Base-by-base conservation (phyloP, 805 yeast genomes). In the Metschnikowia matae region DNA sequence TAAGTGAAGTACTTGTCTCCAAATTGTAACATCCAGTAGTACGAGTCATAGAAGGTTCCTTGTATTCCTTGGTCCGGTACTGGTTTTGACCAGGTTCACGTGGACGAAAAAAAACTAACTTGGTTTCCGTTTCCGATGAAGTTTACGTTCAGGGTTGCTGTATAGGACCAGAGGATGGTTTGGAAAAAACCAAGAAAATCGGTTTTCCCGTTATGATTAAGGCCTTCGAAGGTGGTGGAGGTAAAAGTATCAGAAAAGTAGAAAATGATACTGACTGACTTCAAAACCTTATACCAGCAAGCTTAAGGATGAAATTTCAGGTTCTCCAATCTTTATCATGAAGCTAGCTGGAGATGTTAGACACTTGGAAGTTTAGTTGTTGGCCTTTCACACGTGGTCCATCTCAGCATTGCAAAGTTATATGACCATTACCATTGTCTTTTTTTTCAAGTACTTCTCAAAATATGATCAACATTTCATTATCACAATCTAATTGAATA, bases 211-310 rank as follows among this genome's bases (percentile, higher is more conserved):
- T 94, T 48, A 94, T 94, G 99, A 84, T 94, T 66, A 94, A 94
- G 73, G 99, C 99, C 45, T 90, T 97, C 52, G 99, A 94, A 83
- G 99, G 99, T 78, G 99, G 99, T 73, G 99, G 99, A 75, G 99
- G 99, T 78, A 94, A 94, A 75, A 99, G 99, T 81, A 94, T 94
- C 70, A 86, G 99, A 77, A 90, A 90, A 73, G 98, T 90, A 57
- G 96, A 88, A 50, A 67, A 77, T 55, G 96, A 87, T n/a, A n/a
- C n/a, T n/a, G 69, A 83, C 82, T 56, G 87, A 90, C 62, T 94
- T 94, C 59, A 63, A 77, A 39, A 55, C 88, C 29, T 72, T 87
- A 55, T 94, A 92, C 68, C 83, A 84, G 59, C 99, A 94, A 76
- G 99, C 97, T 42, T 89, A n/a, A 95, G 48, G 87, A 87, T 62